A percentile compares a stretch with the other conserved stretches of the same genome.
phyloP scores from a whole-genome alignment of 345 rosid genomes.

The Pseudoturritis turrita region DNA sequence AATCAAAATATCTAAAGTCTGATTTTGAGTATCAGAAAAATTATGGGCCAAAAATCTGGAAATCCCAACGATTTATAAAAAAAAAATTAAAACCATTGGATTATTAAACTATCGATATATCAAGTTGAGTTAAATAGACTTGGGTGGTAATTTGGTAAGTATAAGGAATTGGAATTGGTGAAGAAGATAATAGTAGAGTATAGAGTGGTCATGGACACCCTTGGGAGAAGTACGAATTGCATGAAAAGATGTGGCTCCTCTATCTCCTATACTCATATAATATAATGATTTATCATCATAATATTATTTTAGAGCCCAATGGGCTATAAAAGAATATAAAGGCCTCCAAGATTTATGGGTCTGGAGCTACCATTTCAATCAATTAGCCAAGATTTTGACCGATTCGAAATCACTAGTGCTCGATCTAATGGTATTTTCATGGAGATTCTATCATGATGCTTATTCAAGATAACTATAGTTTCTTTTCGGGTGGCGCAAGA shows the following conservation, averaged over 20 bases:
- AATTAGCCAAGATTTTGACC: too few relatives aligned
- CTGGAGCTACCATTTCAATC: too few relatives aligned
- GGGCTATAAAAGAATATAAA: neutral
- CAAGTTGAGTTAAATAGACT: neutral
- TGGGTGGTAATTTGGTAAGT: neutral
- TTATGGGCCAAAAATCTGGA: too few relatives aligned
- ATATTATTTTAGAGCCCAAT: neutral
- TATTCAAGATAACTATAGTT: too few relatives aligned
- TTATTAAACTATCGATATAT: neutral
- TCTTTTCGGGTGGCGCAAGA: too few relatives aligned
- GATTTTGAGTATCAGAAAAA: too few relatives aligned
- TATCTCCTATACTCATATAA: neutral
- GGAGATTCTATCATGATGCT: too few relatives aligned
- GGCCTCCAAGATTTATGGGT: neutral
- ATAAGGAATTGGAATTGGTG: slow-evolving; percentile 1
- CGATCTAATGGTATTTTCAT: too few relatives aligned
- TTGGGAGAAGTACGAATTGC: slow-evolving; percentile 25
- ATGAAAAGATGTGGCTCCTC: slow-evolving; percentile 20
- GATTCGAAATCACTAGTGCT: too few relatives aligned
- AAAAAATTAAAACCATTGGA: neutral
- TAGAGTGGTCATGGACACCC: slow-evolving; percentile 15
- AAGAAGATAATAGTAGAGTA: slow-evolving; percentile 6
- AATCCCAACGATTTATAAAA: too few relatives aligned
- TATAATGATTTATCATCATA: neutral
- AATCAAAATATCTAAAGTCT: too few relatives aligned